Evolutionary conservation across 163 green algal species (phyloP), one percentile per base, ranked within the genome.

Genomic region (Scenedesmus sp.): DNA sequence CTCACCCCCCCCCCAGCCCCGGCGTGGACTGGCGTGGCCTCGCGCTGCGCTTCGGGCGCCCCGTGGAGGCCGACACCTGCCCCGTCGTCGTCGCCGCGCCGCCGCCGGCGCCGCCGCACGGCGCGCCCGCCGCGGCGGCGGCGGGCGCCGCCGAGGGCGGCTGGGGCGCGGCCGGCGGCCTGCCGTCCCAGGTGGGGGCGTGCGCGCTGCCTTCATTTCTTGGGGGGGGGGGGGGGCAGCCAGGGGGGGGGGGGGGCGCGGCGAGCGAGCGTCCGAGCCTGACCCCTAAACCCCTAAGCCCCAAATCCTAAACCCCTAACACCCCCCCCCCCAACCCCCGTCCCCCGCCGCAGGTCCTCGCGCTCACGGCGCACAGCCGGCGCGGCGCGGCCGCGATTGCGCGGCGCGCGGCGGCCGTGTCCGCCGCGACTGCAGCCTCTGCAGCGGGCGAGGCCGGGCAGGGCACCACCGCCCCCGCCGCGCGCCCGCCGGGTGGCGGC

Each of bases 51-150:
- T n/a, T n/a, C n/a, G n/a, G 22, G 11, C 67, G 51, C 3, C 67
- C 67, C 13, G 4, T 63, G 10, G 67, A 77, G 47, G 67, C 51
- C 22, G 45, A 77, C 11, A 65, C 60, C 33, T 77, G 67, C 51
- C 67, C 67, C 5, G 51, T 77, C 0, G 36, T 54, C 17, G 51
- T 77, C 7, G 34, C 50, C 29, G 34, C 31, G 6, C 67, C 67
- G 11, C 33, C 67, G 3, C 51, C 50, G 10, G 22, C 53, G n/a
- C 50, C 67, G 18, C 22, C 20, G 24, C 53, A 51, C 10, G 34
- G 51, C 1, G 51, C 67, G 6, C n/a, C 18, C 31, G 51, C 67
- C 44, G 51, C 67, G 28, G 51, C 67, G 45, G 67, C 67, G 56
- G 67, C 66, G 2, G 66, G 34, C 1, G 67, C 66, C 17, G 50